Evolutionary conservation across 1,284 basidiomycete species (phyloP).

Genomic region (Phellinidium pouzarii): DNA sequence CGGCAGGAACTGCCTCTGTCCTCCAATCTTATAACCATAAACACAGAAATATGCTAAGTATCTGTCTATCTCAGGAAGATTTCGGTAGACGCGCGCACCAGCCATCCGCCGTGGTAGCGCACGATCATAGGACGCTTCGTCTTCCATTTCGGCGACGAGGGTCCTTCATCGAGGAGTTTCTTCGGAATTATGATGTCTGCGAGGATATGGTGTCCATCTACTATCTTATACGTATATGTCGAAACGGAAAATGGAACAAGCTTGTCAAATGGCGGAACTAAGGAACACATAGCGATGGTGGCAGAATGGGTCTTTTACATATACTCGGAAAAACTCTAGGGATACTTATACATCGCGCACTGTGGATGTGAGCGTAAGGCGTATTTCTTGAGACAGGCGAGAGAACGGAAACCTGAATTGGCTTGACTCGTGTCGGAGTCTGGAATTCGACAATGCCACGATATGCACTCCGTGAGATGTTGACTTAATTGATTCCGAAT

Average conservation of each 20-base stretch:
- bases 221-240: conserved; percentile 13
- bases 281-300: not conserved
- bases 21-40: conserved; percentile 8
- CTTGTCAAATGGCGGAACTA: conserved; percentile 2
- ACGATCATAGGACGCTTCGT: conserved; percentile 10
- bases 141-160: conserved; percentile 1
- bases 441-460: no score
- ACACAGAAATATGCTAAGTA: not conserved
- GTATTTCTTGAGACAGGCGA: no score
- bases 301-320: no score
- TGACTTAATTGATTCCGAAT: no score
- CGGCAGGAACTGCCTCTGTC: conserved; percentile 8
- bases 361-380: no score
- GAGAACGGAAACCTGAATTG: no score
- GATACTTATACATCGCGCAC: not conserved
- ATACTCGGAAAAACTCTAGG: not conserved
- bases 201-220: conserved; percentile 15
- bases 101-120: conserved; percentile 10
- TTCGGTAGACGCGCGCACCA: not conserved
- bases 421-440: no score
- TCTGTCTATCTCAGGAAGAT: not conserved
- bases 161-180: conserved; percentile 1
- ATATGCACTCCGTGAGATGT: no score
- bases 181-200: conserved; percentile 13
- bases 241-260: conserved; percentile 7